Evolutionary conservation across 164 flowering plant species (phyloP).

Genomic region (Piper betle): DNA sequence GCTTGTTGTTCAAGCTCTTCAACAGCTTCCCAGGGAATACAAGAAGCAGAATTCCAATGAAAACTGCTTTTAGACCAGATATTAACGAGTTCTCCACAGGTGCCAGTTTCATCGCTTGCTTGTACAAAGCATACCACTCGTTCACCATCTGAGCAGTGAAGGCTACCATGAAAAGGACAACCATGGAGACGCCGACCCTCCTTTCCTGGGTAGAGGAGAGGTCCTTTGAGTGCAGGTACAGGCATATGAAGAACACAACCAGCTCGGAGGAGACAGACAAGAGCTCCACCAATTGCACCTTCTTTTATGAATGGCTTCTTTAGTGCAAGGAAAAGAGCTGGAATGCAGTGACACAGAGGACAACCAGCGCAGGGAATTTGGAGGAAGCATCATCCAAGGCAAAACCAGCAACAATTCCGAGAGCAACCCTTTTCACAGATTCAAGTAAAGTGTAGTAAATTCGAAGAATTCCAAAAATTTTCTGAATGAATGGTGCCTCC

Average conservation of each 20-base stretch:
- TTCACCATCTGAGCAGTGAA: slow-evolving; percentile 40
- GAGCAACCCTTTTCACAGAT: slow-evolving; percentile 38
- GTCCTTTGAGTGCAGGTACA: slow-evolving; percentile 31
- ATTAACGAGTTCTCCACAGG: slow-evolving; percentile 28
- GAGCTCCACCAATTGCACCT: slow-evolving; percentile 79
- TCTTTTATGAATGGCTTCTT: slow-evolving; percentile 96
- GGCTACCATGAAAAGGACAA: slow-evolving; percentile 44
- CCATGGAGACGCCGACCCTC: slow-evolving; percentile 49
- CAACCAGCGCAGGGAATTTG: slow-evolving; percentile 32
- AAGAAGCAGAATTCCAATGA: slow-evolving; percentile 43
- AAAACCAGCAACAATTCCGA: slow-evolving; percentile 61
- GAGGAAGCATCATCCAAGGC: slow-evolving; percentile 28
- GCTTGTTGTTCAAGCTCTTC: slow-evolving; percentile 21
- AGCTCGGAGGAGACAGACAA: slow-evolving; percentile 51
- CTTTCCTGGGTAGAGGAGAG: slow-evolving; percentile 27
- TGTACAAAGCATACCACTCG: slow-evolving; percentile 61
- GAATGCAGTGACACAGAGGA: slow-evolving; percentile 56
- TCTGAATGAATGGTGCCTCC: slow-evolving; percentile 85
- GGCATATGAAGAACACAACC: slow-evolving; percentile 42
- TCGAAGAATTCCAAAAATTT: slow-evolving; percentile 76
- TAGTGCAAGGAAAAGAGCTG: slow-evolving; percentile 84
- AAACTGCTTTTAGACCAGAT: slow-evolving; percentile 40
- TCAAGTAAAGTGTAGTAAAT: slow-evolving; percentile 79
- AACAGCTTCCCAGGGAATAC: slow-evolving; percentile 34
- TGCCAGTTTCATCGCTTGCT: slow-evolving; percentile 35